Conservation (phyloP, 805 yeast genomes). For the Pichia sporocuriosa region DNA sequence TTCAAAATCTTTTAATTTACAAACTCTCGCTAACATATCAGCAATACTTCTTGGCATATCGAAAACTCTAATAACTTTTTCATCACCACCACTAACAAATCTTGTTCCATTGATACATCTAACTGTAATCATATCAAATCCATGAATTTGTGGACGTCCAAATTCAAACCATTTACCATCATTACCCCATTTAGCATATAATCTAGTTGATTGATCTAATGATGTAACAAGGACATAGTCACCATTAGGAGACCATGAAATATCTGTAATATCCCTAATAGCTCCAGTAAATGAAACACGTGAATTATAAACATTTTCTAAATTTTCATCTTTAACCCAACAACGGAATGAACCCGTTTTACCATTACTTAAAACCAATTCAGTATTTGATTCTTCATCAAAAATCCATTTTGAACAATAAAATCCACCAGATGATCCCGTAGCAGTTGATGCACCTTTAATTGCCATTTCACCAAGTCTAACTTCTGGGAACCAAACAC, state of each 20-base stretch:
- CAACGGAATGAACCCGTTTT: conserved; percentile 89
- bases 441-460: conserved; percentile 97
- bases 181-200: conserved; percentile 58
- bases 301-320: conserved; percentile 25
- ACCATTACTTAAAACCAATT: conserved; percentile 71
- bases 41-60: conserved; percentile 81
- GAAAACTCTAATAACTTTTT: conserved; percentile 82
- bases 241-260: conserved; percentile 67
- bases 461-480: conserved; percentile 89
- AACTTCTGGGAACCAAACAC: conserved; percentile 79
- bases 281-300: conserved; percentile 69
- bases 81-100: conserved; percentile 94
- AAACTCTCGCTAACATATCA: conserved; percentile 44
- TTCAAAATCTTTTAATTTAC: conserved; percentile 2
- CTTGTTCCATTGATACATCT: conserved; percentile 50
- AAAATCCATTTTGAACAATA: conserved; percentile 66
- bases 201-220: conserved; percentile 86
- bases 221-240: conserved; percentile 71
- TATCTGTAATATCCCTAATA: conserved; percentile 63
- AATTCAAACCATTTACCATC: conserved; percentile 70
- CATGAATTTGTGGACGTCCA: conserved; percentile 96
- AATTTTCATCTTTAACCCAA: conserved; percentile 39
- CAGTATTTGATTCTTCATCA: conserved; percentile 26
- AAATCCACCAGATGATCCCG: conserved; percentile 79
- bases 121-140: conserved; percentile 88